Evolutionary conservation across 768 basidiomycete genomes (phyloP).

Genomic region (Boletus vinaceobasis): DNA sequence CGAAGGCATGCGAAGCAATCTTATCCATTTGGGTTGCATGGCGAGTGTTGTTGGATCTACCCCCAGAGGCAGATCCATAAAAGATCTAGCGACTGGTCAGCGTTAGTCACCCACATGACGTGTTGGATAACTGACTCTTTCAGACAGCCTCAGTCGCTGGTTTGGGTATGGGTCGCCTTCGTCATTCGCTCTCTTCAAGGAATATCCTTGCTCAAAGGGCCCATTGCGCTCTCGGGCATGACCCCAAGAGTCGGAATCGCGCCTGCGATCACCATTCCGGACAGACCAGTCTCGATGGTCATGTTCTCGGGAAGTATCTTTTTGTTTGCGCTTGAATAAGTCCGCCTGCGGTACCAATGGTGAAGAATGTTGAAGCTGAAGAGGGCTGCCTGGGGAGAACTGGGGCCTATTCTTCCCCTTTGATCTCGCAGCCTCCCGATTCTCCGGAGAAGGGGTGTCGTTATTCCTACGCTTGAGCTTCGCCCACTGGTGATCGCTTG

Average conservation of each 20-base stretch:
- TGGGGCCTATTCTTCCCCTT: constrained; percentile 23
- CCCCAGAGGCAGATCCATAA: constrained; percentile 5
- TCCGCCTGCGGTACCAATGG: constrained; percentile 45
- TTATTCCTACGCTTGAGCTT: constrained; percentile 20
- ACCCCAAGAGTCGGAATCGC: constrained; percentile 22
- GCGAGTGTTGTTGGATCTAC: constrained; percentile 3
- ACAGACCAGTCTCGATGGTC: constrained; percentile 20
- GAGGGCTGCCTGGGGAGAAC: constrained; percentile 18
- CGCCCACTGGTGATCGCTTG: constrained; percentile 44
- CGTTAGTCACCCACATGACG: not conserved
- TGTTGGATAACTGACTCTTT: constrained; percentile 23
- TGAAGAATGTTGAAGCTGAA: constrained; percentile 25
- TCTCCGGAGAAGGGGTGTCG: constrained; percentile 18
- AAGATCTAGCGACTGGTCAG: constrained; percentile 17
- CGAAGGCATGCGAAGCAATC: not conserved
- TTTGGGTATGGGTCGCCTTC: constrained; percentile 24
- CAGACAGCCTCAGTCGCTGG: constrained; percentile 26
- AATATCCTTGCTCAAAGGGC: constrained; percentile 10
- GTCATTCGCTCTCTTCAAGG: constrained; percentile 27
- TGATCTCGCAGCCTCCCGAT: constrained; percentile 19
- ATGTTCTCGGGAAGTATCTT: constrained; percentile 20
- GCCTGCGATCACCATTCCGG: constrained; percentile 22
- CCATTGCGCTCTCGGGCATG: constrained; percentile 19
- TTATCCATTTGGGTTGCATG: constrained; percentile 9
- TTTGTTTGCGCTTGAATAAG: constrained; percentile 36